These are phyloP conservation scores for Tuber calosporum DNA, from an alignment of 495 filamentous ascomycete genomes.

Conservation along the genomic window DNA sequence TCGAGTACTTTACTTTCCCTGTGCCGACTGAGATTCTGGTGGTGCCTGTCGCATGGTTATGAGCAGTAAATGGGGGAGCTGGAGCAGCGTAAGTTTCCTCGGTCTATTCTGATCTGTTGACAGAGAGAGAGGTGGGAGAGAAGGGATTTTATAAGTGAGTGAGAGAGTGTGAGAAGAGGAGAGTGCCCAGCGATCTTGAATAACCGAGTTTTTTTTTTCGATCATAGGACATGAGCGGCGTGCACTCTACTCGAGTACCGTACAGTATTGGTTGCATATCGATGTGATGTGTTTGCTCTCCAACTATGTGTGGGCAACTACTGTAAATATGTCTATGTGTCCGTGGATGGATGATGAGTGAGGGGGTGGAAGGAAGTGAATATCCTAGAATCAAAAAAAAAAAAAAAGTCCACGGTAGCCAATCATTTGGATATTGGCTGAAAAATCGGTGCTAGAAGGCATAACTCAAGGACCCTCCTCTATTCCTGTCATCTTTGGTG, in stretches of 20 bases:
- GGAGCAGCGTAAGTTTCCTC: background rate
- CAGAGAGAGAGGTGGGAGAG: background rate
- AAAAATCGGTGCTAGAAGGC: background rate
- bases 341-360: background rate
- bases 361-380: slow-evolving; percentile 2
- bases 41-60: background rate
- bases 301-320: background rate
- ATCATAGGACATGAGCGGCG: background rate
- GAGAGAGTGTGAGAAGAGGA: background rate
- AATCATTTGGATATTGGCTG: background rate
- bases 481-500: background rate
- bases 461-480: background rate
- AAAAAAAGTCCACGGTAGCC: background rate
- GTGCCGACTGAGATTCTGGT: background rate
- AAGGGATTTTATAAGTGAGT: background rate
- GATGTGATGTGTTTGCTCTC: no score
- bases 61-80: background rate
- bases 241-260: background rate
- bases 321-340: slow-evolving; percentile 4
- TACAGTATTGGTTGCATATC: background rate
- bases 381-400: background rate
- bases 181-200: background rate
- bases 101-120: background rate
- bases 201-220: background rate
- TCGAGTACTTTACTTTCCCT: background rate